These are phyloP conservation scores for Hypericum androsaemum DNA, from an alignment of 345 rosid genomes.

Conservation along the genomic window DNA sequence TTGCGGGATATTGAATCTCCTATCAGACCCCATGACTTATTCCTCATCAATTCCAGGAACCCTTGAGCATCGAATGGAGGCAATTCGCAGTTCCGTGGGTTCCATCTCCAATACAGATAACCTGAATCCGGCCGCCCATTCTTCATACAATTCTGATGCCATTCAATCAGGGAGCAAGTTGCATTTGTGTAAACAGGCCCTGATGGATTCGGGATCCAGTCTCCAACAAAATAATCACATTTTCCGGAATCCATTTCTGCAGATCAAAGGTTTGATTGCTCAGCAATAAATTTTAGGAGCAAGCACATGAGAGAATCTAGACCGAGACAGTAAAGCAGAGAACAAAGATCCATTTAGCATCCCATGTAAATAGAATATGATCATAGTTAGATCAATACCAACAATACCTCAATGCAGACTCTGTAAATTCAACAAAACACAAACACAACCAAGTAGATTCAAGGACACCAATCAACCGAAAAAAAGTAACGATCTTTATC, in stretches of 20 bases:
- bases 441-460: too few species aligned
- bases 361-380: too few species aligned
- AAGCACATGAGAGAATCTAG: too few species aligned
- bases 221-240: constrained; percentile 68
- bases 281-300: too few species aligned
- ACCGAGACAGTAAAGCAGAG: too few species aligned
- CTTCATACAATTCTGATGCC: constrained; percentile 86
- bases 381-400: too few species aligned
- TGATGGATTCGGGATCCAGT: constrained; percentile 68
- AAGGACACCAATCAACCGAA: too few species aligned
- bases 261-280: constrained; percentile 3
- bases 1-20: constrained; percentile 96
- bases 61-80: constrained; percentile 54
- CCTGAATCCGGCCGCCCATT: constrained; percentile 80
- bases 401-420: too few species aligned
- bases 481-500: too few species aligned
- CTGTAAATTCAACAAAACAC: too few species aligned
- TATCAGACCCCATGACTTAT: constrained; percentile 70
- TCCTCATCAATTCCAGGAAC: constrained; percentile 66
- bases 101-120: constrained; percentile 86
- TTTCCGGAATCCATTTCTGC: constrained; percentile 37
- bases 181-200: constrained; percentile 68
- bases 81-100: constrained; percentile 59
- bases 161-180: constrained; percentile 57
- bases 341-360: too few species aligned